Evolutionary conservation across 202 grass and related monocot species (phyloP), one percentile per base, ranked within the genome.

Genomic region (Carex sylvatica): DNA sequence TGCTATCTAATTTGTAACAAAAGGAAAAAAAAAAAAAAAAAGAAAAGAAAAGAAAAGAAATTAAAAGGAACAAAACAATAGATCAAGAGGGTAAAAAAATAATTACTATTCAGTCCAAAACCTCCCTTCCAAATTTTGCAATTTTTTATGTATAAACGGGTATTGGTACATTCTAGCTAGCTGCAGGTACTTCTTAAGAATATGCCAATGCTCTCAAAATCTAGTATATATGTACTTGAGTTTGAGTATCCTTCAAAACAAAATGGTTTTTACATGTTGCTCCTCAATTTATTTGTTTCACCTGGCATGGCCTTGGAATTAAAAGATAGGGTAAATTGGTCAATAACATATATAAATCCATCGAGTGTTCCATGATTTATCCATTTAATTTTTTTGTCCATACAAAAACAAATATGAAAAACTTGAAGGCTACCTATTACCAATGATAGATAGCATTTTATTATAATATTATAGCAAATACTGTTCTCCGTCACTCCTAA

Each of bases 401-500:
- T 70, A 70, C 33, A 42, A 70, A 70, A 61, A 19, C 40, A 16
- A 44, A 40, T 33, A 69, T 69, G 6, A 69, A 51, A 51, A 69
- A 19, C 11, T 38, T 38, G 36, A 38, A 38, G 36, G 36, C 14
- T 76, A 76, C 38, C 38, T 75, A 66, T 31, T 26, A 31, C 20
- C n/a, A 24, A 76, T 31, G 22, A 2, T 24, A 76, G 47, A 11
- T 76, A 76, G 26, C 47, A 76, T 76, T 76, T 26, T 56, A 54
- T 68, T 80, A 82, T 84, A 65, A 70, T 76, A 16, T 74, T 74
- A 38, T 2, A 36, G 42, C 54, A 55, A 16, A 65, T 35, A 74
- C 70, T 15, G 9, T 73, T 83, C 85, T 88, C 84, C 77, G 87
- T 79, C 86, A 84, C 54, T 66, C 84, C 79, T 65, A n/a, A 63